phyloP scores from a whole-genome alignment of 805 yeast species.

The Saccharomycopsis amapae region DNA sequence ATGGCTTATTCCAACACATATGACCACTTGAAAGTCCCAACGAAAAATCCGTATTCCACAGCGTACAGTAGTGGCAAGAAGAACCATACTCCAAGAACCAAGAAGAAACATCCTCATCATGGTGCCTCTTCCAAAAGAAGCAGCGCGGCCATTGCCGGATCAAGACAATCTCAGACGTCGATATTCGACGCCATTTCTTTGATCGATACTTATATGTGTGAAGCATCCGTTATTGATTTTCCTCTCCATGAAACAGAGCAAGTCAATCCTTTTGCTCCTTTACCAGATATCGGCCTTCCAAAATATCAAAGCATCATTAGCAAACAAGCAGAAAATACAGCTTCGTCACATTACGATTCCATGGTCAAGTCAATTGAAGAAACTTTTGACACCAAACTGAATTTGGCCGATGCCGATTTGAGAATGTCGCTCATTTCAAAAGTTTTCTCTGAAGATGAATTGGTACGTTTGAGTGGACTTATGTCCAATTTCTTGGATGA shows the following conservation, averaged over 20 bases:
- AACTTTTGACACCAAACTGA: not conserved
- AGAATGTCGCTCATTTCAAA: constrained; percentile 16
- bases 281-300: not conserved
- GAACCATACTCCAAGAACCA: not conserved
- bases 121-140: constrained; percentile 2
- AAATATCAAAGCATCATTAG: not conserved
- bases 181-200: constrained; percentile 16
- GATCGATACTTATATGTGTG: constrained; percentile 19
- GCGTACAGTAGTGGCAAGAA: not conserved
- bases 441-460: constrained; percentile 19
- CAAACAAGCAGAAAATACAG: too few relatives aligned
- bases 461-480: constrained; percentile 13
- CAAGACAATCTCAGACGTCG: constrained; percentile 5
- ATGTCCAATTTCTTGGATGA: constrained; percentile 6
- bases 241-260: constrained; percentile 7
- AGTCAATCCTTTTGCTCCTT: constrained; percentile 13
- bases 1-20: constrained; percentile 5
- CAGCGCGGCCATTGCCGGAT: not conserved
- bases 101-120: not conserved
- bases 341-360: not conserved
- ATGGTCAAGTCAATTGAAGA: constrained; percentile 4
- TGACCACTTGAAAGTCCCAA: not conserved
- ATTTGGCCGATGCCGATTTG: constrained; percentile 5
- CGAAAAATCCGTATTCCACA: not conserved
- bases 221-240: constrained; percentile 5